Evolutionary conservation across 31 red algal species (phyloP), one percentile per base, ranked within the genome.

Genomic region (Asparagopsis taxiformis): DNA sequence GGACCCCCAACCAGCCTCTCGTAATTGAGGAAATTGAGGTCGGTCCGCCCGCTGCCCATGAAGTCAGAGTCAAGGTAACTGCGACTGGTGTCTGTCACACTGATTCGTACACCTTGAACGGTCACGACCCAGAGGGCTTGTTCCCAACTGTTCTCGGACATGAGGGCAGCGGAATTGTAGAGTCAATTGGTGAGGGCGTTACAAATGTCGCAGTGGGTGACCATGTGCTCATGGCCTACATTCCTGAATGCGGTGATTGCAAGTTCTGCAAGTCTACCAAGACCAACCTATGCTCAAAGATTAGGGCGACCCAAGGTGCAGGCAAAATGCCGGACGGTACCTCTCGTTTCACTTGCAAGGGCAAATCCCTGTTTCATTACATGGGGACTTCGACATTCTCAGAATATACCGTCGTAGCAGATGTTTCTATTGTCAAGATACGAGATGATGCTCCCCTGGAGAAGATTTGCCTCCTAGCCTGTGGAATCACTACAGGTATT

Each of bases 131-230:
- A 37, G 97, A 99, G 56, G 97, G 92, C 31, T 36, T 89, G 23
- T 99, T 99, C 70, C 97, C 97, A 9, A 55, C 41, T 16, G 72
- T 95, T 58, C 53, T 99, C 28, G 97, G 97, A n/a, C 97, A 99
- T 70, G 97, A 99, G 60, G 97, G 92, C 39, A 65, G 61, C 33
- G 97, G 91, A 28, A 51, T 93, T 19, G 97, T 99, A 3, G 92
- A 93, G 60, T 89, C 88, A 16, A 77, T 99, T 24, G 97, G 97
- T 50, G 72, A 84, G 25, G 80, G 84, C 31, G 97, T 99, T 11
- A 91, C 74, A 16, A 59, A 79, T 22, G 89, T 99, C 1, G 22
- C 51, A 17, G 34, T 68, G 15, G 97, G 97, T 31, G 97, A 99
- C 72, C 80, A 85, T 53, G 92, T 99, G 13, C 75, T 99, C 69